A percentile compares a stretch with the other conserved stretches of the same genome.
Conservation (phyloP, 306 rosid genomes). For the Astragalus glycyphyllos region DNA sequence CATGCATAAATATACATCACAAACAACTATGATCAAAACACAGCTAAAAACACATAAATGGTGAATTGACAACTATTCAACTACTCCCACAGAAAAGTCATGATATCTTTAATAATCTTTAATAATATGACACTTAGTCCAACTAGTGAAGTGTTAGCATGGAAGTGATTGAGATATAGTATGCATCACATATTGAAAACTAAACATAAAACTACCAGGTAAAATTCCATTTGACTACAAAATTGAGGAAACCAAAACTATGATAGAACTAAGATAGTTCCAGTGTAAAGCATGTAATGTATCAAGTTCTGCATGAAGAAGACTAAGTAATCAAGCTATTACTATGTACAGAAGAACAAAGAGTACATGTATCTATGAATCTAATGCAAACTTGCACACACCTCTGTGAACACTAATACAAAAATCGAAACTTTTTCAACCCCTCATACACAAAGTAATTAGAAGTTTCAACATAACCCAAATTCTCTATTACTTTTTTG, state of each 20-base stretch:
- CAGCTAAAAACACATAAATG: too few relatives aligned
- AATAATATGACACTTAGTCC: too few relatives aligned
- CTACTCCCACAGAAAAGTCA: too few relatives aligned
- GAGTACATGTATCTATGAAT: slow-evolving; percentile 6
- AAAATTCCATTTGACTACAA: not conserved
- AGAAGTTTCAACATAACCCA: slow-evolving; percentile 12
- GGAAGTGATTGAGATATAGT: not conserved
- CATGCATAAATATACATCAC: too few relatives aligned
- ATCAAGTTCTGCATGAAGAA: not conserved
- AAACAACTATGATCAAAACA: too few relatives aligned
- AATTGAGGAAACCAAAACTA: not conserved
- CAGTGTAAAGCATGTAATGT: slow-evolving; percentile 10
- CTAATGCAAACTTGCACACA: slow-evolving; percentile 4
- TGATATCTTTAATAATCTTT: too few relatives aligned
- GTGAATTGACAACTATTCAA: too few relatives aligned
- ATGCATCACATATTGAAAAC: not conserved
- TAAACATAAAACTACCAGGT: slow-evolving; percentile 16
- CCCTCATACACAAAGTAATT: not conserved
- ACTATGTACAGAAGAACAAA: not conserved
- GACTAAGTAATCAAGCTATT: not conserved
- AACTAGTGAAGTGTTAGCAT: too few relatives aligned
- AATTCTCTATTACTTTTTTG: too few relatives aligned
- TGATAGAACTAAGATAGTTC: not conserved
- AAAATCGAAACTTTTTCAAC: not conserved
- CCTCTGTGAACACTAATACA: not conserved